These are phyloP conservation scores for Aristolochia contorta DNA, from an alignment of 164 flowering plant genomes.

Conservation along the genomic window DNA sequence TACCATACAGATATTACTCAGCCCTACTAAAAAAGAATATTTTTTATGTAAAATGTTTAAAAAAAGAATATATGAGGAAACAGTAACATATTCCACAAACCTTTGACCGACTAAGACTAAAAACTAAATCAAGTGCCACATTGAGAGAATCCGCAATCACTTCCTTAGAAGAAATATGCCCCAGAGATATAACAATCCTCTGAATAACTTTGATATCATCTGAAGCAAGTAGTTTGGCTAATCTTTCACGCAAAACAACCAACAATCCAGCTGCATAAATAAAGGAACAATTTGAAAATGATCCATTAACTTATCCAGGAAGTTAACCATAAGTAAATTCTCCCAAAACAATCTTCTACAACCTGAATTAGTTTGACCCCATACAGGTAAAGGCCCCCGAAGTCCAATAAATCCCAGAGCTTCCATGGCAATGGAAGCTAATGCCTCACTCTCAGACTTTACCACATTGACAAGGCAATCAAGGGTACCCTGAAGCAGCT, in stretches of 20 bases:
- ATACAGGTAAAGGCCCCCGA: constrained; percentile 53
- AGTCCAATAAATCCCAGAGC: constrained; percentile 92
- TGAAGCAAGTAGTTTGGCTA: constrained; percentile 61
- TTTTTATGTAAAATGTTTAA: too few relatives aligned
- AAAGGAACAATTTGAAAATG: neutral
- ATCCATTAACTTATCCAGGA: neutral
- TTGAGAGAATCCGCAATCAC: constrained; percentile 43
- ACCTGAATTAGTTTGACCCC: constrained; percentile 49
- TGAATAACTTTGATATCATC: constrained; percentile 82
- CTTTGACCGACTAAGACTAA: constrained; percentile 84
- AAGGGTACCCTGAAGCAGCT: constrained; percentile 35
- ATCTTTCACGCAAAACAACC: constrained; percentile 44
- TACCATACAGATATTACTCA: too few relatives aligned
- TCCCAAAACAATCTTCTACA: neutral
- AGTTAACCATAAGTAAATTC: neutral
- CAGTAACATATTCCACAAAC: constrained; percentile 22
- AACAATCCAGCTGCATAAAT: constrained; percentile 56
- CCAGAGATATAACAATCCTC: constrained; percentile 66
- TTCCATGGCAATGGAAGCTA: constrained; percentile 83
- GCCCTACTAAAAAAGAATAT: neutral
- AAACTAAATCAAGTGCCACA: constrained; percentile 65
- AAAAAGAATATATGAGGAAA: neutral
- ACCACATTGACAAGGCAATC: constrained; percentile 56
- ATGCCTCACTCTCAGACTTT: constrained; percentile 52
- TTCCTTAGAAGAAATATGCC: constrained; percentile 76